phyloP scores from a whole-genome alignment of 108 stramenopile genomes.

The Mediolabrus comicus region DNA sequence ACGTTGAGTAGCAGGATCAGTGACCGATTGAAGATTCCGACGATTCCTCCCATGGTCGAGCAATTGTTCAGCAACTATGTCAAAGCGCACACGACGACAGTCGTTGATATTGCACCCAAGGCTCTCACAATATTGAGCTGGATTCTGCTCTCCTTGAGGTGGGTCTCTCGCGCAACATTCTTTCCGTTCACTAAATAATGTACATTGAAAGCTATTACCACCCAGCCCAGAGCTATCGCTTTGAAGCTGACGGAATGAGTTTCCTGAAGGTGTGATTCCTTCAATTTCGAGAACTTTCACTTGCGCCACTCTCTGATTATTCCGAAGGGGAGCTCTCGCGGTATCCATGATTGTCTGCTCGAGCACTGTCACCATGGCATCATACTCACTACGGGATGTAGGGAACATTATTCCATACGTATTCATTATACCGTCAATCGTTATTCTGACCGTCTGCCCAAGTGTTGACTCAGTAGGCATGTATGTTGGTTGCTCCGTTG shows the following conservation, averaged over 20 bases:
- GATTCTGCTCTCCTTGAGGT: not conserved
- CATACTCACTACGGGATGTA: not conserved
- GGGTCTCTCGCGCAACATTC: not conserved
- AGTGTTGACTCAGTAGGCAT: not conserved
- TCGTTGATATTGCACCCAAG: not conserved
- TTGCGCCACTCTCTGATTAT: not conserved
- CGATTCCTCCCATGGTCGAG: not conserved
- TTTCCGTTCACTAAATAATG: not conserved
- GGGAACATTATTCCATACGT: not conserved
- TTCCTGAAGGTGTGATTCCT: not conserved
- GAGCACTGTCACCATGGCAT: not conserved
- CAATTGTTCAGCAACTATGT: not conserved
- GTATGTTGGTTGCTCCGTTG: too few relatives aligned
- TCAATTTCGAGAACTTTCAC: not conserved
- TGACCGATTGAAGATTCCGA: not conserved
- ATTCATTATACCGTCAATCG: not conserved
- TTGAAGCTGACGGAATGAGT: not conserved
- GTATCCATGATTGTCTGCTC: not conserved
- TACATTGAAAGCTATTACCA: not conserved
- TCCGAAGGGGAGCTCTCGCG: not conserved
- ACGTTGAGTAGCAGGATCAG: not conserved
- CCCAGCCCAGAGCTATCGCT: too few relatives aligned
- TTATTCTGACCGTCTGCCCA: not conserved
- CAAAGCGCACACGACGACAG: not conserved
- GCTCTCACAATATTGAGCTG: not conserved